Conservation (phyloP, 2,329 filamentous ascomycete genomes). For the Verticillium klebahnii region DNA sequence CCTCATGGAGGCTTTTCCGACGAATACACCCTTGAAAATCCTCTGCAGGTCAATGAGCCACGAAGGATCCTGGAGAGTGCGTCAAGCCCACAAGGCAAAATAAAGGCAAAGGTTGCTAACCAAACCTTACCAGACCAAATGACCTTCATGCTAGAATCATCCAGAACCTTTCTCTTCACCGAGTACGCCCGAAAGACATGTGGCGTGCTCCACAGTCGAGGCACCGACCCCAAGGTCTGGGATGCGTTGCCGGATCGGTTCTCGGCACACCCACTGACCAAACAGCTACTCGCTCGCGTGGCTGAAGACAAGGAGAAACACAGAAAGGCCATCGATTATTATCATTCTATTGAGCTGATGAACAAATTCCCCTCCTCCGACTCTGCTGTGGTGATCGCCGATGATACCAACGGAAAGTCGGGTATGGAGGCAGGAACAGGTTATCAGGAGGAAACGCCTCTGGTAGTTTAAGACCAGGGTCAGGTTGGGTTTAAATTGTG, state of each 20-base stretch:
- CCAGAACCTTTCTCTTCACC: conserved; percentile 47
- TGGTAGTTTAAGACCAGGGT: too few species aligned
- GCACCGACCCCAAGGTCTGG: conserved; percentile 43
- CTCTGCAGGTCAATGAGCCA: neutral
- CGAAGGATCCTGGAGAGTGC: neutral
- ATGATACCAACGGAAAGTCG: neutral
- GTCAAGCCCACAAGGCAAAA: neutral
- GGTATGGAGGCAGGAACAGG: neutral
- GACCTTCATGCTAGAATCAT: neutral
- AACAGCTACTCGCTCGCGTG: neutral
- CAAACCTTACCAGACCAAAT: neutral
- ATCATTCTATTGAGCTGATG: neutral
- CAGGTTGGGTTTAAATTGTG: too few species aligned
- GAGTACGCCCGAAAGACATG: conserved; percentile 44
- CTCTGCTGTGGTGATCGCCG: neutral
- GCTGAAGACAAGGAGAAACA: neutral
- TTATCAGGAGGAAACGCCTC: too few species aligned
- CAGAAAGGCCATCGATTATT: neutral
- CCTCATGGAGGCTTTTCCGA: conserved; percentile 45
- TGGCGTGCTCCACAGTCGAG: conserved; percentile 27
- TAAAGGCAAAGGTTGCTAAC: neutral
- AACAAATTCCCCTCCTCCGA: neutral
- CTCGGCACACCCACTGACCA: conserved; percentile 21
- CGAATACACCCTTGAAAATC: conserved; percentile 19
- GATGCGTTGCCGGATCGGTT: conserved; percentile 50